Percentiles rank a stretch among this genome's conserved stretches.
Evolutionary conservation across 2,329 filamentous ascomycete genomes (phyloP).

Genomic region (Anthostomella pinea): DNA sequence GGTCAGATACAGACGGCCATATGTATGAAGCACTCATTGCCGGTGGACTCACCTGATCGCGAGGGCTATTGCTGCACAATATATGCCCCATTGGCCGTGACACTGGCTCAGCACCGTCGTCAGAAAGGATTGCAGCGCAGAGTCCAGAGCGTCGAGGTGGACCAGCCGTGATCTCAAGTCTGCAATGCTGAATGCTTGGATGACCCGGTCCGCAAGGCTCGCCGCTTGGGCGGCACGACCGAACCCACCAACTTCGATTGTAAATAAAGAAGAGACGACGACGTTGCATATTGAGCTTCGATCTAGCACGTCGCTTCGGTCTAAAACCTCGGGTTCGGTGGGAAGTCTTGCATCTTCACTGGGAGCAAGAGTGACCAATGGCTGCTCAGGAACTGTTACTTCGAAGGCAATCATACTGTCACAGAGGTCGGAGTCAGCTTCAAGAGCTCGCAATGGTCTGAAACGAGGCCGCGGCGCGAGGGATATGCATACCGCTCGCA

Average conservation of each 20-base stretch:
- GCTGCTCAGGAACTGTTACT: slow-evolving; percentile 10
- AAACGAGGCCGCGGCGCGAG: not conserved
- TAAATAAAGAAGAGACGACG: slow-evolving; percentile 4
- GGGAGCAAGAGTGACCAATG: slow-evolving; percentile 16
- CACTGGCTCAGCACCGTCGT: not conserved
- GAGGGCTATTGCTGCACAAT: slow-evolving; percentile 5
- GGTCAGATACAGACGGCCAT: not conserved
- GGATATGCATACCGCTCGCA: slow-evolving; percentile 26
- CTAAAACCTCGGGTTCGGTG: slow-evolving; percentile 10
- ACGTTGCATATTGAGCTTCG: not conserved
- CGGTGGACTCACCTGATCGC: slow-evolving; percentile 1
- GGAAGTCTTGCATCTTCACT: slow-evolving; percentile 8
- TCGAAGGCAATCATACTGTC: slow-evolving; percentile 17
- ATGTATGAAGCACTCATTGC: not conserved
- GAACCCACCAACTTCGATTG: slow-evolving; percentile 15
- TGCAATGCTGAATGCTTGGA: slow-evolving; percentile 8
- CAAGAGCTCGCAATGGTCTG: not conserved
- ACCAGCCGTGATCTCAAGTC: not conserved
- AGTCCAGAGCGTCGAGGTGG: slow-evolving; percentile 3
- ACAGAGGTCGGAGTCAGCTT: no score
- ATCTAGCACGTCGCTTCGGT: not conserved
- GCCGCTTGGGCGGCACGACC: slow-evolving; percentile 21
- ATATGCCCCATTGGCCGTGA: not conserved
- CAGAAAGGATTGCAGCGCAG: slow-evolving; percentile 2
- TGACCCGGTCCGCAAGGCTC: slow-evolving; percentile 23